Evolutionary conservation across 2,329 filamentous ascomycete species (phyloP).

Genomic region (Ophiognomonia clavigignenti-juglandacearum): DNA sequence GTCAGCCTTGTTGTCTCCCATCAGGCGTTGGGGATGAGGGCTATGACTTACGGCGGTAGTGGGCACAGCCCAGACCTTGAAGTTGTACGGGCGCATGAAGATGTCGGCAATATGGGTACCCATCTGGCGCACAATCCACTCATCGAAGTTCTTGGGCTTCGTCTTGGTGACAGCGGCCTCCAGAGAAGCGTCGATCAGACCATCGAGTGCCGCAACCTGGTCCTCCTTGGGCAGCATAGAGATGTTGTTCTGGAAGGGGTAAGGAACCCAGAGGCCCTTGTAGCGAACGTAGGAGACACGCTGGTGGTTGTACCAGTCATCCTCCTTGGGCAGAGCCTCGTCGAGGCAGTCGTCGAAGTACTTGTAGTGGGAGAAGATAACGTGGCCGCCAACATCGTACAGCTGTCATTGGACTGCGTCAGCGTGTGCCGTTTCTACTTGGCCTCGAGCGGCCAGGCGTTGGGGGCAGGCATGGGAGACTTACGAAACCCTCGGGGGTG

Average conservation of each 20-base stretch:
- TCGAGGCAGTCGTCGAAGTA: conserved; percentile 99
- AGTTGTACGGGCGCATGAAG: conserved; percentile 99
- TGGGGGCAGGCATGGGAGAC: conserved; percentile 33
- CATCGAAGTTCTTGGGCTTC: conserved; percentile 95
- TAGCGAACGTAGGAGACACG: conserved; percentile 98
- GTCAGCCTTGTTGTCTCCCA: conserved; percentile 1
- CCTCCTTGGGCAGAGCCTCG: conserved; percentile 88
- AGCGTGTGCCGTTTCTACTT: too few species aligned
- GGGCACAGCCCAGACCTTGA: conserved; percentile 98
- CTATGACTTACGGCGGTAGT: conserved; percentile 74
- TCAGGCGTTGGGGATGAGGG: too few species aligned
- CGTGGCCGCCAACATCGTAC: conserved; percentile 96
- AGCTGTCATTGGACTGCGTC: conserved; percentile 65
- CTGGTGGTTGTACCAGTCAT: conserved; percentile 97
- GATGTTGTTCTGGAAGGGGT: conserved; percentile 99
- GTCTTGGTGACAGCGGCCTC: conserved; percentile 80
- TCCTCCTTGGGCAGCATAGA: conserved; percentile 97
- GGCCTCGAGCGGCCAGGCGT: too few species aligned
- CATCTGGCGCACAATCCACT: conserved; percentile 94
- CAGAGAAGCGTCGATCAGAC: conserved; percentile 90
- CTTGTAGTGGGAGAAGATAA: conserved; percentile 99
- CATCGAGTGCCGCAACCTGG: conserved; percentile 89
- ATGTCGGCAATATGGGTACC: conserved; percentile 85
- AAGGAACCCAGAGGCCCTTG: conserved; percentile 94
- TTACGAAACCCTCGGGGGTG: conserved; percentile 93